These are phyloP conservation scores for Hymenoscyphus salicellus DNA, from an alignment of 2,329 filamentous ascomycete species.

Conservation along the genomic window DNA sequence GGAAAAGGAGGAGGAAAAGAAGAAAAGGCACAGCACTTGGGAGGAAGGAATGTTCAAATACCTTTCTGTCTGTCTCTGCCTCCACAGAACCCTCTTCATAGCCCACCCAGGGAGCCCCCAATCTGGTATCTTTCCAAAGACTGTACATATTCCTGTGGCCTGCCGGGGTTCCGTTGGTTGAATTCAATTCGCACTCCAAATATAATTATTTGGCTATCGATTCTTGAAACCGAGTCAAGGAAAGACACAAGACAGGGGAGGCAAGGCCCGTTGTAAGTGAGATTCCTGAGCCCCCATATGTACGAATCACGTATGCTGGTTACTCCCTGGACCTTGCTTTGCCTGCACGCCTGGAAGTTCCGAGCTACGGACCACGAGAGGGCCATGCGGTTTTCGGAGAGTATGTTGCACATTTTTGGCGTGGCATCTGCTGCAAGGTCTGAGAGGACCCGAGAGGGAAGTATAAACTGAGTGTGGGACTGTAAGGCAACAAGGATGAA, in stretches of 20 bases:
- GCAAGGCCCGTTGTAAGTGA: background rate
- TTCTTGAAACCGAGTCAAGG: background rate
- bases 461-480: background rate
- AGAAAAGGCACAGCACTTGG: background rate
- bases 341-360: background rate
- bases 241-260: background rate
- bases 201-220: background rate
- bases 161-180: background rate
- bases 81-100: background rate
- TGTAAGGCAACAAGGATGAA: background rate
- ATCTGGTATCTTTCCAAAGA: background rate
- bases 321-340: no score
- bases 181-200: background rate
- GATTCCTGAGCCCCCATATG: no score
- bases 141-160: background rate
- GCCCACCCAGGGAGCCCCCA: background rate
- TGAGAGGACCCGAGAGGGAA: background rate
- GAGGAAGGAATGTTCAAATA: background rate
- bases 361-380: background rate
- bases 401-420: background rate
- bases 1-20: background rate
- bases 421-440: background rate
- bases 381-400: background rate
- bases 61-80: background rate
- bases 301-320: no score